Evolutionary conservation across 2,329 filamentous ascomycete genomes (phyloP), one percentile per base, ranked within the genome.

Genomic region (Dactylellina drechsleri): DNA sequence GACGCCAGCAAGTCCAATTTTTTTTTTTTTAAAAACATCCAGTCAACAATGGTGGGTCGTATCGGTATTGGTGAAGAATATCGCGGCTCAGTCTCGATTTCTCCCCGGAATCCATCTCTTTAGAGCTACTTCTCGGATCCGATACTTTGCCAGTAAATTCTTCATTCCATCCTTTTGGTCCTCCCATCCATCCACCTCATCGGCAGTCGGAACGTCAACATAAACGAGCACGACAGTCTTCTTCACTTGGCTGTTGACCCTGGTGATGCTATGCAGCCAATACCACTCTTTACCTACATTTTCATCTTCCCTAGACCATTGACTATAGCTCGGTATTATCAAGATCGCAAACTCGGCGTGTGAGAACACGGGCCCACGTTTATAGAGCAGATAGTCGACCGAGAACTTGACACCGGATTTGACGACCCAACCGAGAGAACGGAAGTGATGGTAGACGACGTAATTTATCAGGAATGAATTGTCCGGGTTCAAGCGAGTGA

Each of bases 361-460:
- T 20, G 92, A 89, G 81, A 99, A 98, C 0, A 95, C 94, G 0
- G 95, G 95, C 0, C 95, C 95, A 18, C 93, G 90, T 67, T 92
- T 90, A 83, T 99, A 99, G 6, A 99, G 86, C n/a, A 99, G 84
- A 84, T 92, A 97, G 82, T 99, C 95, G 8, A 93, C 91, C 20
- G 92, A 92, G 79, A 99, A 99, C 80, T 99, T 99, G 81, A 96
- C 90, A 41, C 95, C 96, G 4, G 91, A 89, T 13, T 96, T 90
- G 0, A 96, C 91, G 0, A 97, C 92, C 94, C 95, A 99, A 23
- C 95, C 95, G 0, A 98, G 85, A 0, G 93, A 96, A 43, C 95
- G 90, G 83, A 97, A 99, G 81, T 99, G 94, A 81, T 99, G 95
- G 81, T 97, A 99, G 16, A 92, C 92, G 12, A 89, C 89, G 80